Conservation (phyloP, 805 yeast species). For the Saturnispora galanensis region DNA sequence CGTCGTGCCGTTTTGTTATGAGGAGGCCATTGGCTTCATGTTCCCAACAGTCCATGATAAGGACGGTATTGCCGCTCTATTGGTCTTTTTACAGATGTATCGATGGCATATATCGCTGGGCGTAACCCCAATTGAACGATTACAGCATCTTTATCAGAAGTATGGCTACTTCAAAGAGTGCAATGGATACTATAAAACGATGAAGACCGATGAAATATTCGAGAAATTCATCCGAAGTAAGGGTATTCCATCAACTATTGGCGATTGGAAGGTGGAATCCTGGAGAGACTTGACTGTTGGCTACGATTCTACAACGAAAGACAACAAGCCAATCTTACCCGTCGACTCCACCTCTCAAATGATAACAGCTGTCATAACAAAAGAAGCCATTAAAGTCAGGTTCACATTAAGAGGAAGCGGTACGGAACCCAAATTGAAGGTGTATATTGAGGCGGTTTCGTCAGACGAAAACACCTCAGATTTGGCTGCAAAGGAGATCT, state of each 20-base stretch:
- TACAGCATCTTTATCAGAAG: constrained; percentile 47
- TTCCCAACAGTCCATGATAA: constrained; percentile 77
- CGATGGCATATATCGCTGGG: constrained; percentile 36
- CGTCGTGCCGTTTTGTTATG: constrained; percentile 80
- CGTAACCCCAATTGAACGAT: constrained; percentile 35
- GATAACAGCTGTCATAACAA: constrained; percentile 56
- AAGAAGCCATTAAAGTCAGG: constrained; percentile 25
- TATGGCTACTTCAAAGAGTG: constrained; percentile 79
- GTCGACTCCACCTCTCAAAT: constrained; percentile 69
- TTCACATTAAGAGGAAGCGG: constrained; percentile 93
- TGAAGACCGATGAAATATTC: constrained; percentile 47
- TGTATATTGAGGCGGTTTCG: constrained; percentile 75
- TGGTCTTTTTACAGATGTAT: constrained; percentile 65
- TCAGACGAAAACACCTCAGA: constrained; percentile 37
- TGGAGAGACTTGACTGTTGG: constrained; percentile 87
- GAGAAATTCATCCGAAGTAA: constrained; percentile 28
- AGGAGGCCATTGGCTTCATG: constrained; percentile 96
- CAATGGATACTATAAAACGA: constrained; percentile 75
- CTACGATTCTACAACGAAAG: constrained; percentile 57
- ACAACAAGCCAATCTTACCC: constrained; percentile 56
- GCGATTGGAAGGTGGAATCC: constrained; percentile 42
- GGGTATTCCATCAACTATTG: constrained; percentile 39
- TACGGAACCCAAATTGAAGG: constrained; percentile 90
- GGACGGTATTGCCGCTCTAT: constrained; percentile 81
- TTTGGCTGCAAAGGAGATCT: constrained; percentile 48